These are phyloP conservation scores for Vanrija sp. DNA, from an alignment of 1,284 basidiomycete genomes.

Conservation along the genomic window DNA sequence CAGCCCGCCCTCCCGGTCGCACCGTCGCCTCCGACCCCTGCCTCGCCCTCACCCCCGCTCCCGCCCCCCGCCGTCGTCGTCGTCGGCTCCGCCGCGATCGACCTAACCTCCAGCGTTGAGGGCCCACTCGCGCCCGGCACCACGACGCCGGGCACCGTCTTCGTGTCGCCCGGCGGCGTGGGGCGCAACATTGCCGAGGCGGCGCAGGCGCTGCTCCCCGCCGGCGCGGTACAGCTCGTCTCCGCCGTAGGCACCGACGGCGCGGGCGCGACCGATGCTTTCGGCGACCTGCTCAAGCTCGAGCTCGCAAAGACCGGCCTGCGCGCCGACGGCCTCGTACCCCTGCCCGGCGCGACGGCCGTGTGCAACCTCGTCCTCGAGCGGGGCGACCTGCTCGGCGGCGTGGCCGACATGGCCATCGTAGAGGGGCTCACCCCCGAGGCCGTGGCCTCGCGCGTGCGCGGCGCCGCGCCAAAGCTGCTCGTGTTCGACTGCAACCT, in stretches of 20 bases:
- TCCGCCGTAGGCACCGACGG: conserved; percentile 41
- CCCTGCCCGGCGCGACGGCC: conserved; percentile 55
- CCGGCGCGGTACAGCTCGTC: conserved; percentile 46
- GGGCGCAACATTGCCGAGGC: conserved; percentile 91
- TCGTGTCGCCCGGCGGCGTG: conserved; percentile 80
- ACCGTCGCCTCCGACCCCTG: background rate
- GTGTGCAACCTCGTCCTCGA: conserved; percentile 84
- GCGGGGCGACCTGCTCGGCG: conserved; percentile 62
- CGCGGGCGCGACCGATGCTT: conserved; percentile 58
- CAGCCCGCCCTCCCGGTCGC: too few relatives aligned
- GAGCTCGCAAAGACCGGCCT: conserved; percentile 64
- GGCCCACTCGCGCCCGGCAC: conserved; percentile 53
- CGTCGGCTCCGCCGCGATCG: conserved; percentile 78
- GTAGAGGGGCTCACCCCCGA: conserved; percentile 55
- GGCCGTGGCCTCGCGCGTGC: conserved; percentile 54
- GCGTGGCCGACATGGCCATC: conserved; percentile 88
- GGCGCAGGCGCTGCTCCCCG: conserved; percentile 49
- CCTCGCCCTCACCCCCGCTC: conserved; percentile 7
- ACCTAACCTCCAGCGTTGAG: conserved; percentile 62
- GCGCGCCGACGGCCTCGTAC: conserved; percentile 73
- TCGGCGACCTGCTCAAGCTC: conserved; percentile 61
- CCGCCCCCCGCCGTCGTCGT: conserved; percentile 56
- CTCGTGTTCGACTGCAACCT: conserved; percentile 83
- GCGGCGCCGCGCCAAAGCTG: conserved; percentile 55
- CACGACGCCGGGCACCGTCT: conserved; percentile 74